Evolutionary conservation across 73 alveolate genomes (phyloP).

Genomic region (Paramecium primaurelia): DNA sequence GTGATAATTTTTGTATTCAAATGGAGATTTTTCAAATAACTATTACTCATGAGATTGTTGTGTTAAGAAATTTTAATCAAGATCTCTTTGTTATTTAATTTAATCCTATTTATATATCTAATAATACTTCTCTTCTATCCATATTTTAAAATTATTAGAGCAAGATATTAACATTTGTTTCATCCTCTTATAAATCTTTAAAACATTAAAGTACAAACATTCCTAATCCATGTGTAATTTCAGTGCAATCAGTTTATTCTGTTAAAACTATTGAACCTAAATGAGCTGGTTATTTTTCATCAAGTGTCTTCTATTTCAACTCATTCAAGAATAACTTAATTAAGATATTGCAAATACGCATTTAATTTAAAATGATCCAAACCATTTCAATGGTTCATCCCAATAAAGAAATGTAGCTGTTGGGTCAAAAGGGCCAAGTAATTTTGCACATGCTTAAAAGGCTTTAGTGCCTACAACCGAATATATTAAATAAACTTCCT

Average conservation of each 20-base stretch:
- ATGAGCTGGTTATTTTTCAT: slow-evolving; percentile 44
- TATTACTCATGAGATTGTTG: slow-evolving; percentile 8
- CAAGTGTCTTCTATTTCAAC: background rate
- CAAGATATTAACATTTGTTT: background rate
- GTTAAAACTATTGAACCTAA: slow-evolving; percentile 16
- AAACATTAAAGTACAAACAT: slow-evolving; percentile 1
- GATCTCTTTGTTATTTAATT: background rate
- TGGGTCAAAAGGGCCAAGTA: background rate
- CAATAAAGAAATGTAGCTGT: slow-evolving; percentile 32
- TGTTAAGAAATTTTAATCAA: background rate
- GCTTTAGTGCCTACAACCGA: slow-evolving; percentile 33
- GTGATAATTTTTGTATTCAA: slow-evolving; percentile 1
- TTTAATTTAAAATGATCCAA: slow-evolving; percentile 30
- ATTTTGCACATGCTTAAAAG: slow-evolving; percentile 24
- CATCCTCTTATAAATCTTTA: background rate
- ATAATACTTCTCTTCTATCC: slow-evolving; percentile 32
- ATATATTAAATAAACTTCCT: background rate
- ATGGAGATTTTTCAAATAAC: background rate
- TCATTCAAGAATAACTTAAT: background rate
- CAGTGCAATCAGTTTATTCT: slow-evolving; percentile 28
- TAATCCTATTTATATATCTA: background rate
- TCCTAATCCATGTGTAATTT: background rate
- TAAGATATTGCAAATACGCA: background rate
- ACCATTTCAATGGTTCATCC: slow-evolving; percentile 48
- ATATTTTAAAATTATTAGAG: background rate